phyloP scores from a whole-genome alignment of 257 asterid genomes.

The Rhazya stricta region DNA sequence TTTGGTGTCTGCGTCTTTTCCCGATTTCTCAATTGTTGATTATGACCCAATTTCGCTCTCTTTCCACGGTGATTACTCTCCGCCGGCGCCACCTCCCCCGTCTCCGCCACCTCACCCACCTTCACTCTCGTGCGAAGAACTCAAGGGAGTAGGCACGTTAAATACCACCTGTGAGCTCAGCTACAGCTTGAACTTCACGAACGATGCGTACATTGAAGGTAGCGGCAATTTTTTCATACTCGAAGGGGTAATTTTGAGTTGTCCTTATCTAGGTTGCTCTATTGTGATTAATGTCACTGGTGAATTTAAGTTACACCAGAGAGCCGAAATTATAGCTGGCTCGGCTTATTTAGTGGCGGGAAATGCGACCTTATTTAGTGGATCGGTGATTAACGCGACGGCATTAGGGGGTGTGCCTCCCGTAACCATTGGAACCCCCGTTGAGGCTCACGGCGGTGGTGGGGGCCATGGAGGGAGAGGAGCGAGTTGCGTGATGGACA shows the following conservation, averaged over 20 bases:
- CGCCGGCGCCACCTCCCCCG: constrained; percentile 53
- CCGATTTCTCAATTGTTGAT: constrained; percentile 42
- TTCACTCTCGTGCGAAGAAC: constrained; percentile 46
- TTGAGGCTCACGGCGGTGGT: constrained; percentile 61
- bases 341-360: constrained; percentile 49
- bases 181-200: constrained; percentile 57
- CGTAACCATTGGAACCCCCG: constrained; percentile 56
- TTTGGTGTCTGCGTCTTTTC: constrained; percentile 10
- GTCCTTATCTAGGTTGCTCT: constrained; percentile 53
- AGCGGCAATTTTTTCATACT: constrained; percentile 50
- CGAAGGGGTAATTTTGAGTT: constrained; percentile 49
- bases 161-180: constrained; percentile 76
- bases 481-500: constrained; percentile 75
- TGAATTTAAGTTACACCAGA: constrained; percentile 37
- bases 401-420: constrained; percentile 56
- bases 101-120: constrained; percentile 55
- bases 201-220: constrained; percentile 45
- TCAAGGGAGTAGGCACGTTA: constrained; percentile 70
- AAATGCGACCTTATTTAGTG: constrained; percentile 41
- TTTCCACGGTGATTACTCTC: constrained; percentile 20
- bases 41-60: constrained; percentile 8
- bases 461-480: constrained; percentile 94
- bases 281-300: constrained; percentile 56
- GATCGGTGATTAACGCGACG: constrained; percentile 57
- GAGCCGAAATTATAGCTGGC: constrained; percentile 47